Evolutionary conservation across 495 filamentous ascomycete species (phyloP).

Genomic region (Usnea hakonensis): DNA sequence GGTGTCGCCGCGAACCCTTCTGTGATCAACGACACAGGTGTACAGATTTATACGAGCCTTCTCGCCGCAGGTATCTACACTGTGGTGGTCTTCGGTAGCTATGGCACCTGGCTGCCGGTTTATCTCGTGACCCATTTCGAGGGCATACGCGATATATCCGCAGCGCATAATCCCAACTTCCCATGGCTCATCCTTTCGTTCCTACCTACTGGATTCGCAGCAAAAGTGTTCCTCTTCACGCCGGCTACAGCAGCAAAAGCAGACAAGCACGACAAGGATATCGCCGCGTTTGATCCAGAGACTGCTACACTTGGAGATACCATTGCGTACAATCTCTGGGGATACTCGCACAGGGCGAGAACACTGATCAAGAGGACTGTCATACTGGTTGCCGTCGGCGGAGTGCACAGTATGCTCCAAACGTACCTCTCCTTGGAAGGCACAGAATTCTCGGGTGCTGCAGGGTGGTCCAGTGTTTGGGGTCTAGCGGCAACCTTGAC

Average conservation of each 20-base stretch:
- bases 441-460: constrained; percentile 57
- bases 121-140: constrained; percentile 64
- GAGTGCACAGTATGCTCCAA: constrained; percentile 58
- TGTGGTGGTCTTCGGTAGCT: constrained; percentile 54
- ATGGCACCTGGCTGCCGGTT: constrained; percentile 55
- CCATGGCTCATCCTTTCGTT: constrained; percentile 44
- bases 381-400: constrained; percentile 47
- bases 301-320: constrained; percentile 52
- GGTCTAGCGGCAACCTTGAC: constrained; percentile 50
- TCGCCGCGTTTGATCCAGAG: constrained; percentile 42
- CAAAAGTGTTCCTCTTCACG: constrained; percentile 66
- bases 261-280: constrained; percentile 29
- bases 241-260: constrained; percentile 47
- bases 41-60: constrained; percentile 55
- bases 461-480: constrained; percentile 65
- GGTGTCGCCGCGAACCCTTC: constrained; percentile 52
- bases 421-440: constrained; percentile 55
- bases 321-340: constrained; percentile 52
- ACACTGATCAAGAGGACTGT: constrained; percentile 57
- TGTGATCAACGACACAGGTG: constrained; percentile 57
- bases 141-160: constrained; percentile 53
- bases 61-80: constrained; percentile 62
- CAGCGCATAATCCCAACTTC: constrained; percentile 47
- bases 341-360: constrained; percentile 54
- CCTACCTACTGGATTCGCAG: constrained; percentile 59